phyloP scores from a whole-genome alignment of 768 basidiomycete genomes.

The Peribolospora kevripleyi region DNA sequence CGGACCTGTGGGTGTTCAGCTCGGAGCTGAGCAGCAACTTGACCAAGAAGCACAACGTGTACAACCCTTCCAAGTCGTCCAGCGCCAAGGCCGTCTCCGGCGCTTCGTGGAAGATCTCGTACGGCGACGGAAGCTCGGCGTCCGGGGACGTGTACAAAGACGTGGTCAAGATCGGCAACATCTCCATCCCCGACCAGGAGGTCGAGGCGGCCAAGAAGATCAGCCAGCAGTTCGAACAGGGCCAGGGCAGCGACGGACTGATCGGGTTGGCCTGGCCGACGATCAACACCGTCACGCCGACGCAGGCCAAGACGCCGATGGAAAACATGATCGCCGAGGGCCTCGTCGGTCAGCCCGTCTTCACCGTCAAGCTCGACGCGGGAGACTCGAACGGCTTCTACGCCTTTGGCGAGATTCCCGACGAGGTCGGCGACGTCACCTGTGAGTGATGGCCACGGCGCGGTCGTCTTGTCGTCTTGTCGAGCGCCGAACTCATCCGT shows the following conservation, averaged over 20 bases:
- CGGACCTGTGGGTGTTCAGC: constrained; percentile 4
- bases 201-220: constrained; percentile 22
- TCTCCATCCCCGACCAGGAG: constrained; percentile 20
- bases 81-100: constrained; percentile 10
- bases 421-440: constrained; percentile 6
- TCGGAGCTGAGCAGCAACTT: background rate
- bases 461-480: no score
- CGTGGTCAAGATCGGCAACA: constrained; percentile 7
- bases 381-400: constrained; percentile 23
- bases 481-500: no score
- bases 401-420: constrained; percentile 23
- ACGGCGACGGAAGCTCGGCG: constrained; percentile 7
- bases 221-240: constrained; percentile 19
- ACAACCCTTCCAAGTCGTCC: constrained; percentile 14
- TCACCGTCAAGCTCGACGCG: constrained; percentile 20
- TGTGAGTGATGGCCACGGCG: background rate
- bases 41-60: constrained; percentile 4
- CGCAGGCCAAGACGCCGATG: constrained; percentile 21
- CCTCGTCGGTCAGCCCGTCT: constrained; percentile 6
- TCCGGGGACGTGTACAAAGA: constrained; percentile 17
- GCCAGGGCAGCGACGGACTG: constrained; percentile 22
- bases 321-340: constrained; percentile 23
- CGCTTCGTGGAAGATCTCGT: constrained; percentile 11
- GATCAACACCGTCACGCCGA: constrained; percentile 22
- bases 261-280: constrained; percentile 22